Base-by-base conservation (phyloP, 352 stramenopile species). In the Phytophthora europaea region DNA sequence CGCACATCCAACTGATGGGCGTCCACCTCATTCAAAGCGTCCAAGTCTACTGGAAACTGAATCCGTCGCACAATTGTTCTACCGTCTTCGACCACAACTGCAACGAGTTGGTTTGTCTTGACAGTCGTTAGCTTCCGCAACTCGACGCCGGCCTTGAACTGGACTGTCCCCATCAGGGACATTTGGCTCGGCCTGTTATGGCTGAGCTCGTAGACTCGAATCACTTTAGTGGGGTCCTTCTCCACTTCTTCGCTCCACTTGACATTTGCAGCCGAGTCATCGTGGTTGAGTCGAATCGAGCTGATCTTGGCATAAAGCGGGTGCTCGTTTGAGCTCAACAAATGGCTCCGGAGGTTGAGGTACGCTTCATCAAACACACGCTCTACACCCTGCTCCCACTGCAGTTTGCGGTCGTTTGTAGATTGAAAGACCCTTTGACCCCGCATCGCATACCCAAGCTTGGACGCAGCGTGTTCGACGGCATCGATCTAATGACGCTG, bases 151-250 rank as follows among this genome's bases (percentile, higher is more conserved):
- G 62, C 33, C 31, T 70, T 47, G 56, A 70, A 65, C 28, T 79
- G 58, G 16, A 73, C 12, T 33, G 9, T 70, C 13, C 72, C 72
- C 34, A 79, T 8, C 6, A 38, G 2, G 1, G 61, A 56, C 16
- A 65, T 12, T 47, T 45, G 36, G 6, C 15, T 16, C 36, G 47
- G 18, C 4, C 13, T 51, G 51, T 36, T 40, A 23, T 6, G 28
- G 15, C 13, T 15, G 18, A 65, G 6, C 8, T 73, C 33, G n/a
- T 69, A 62, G 40, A 79, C 26, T 8, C 23, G 18, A 31, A 79
- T 56, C 15, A 65, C 57, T 51, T 76, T 73, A 2, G 34, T 63
- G 1, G 61, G 72, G 0, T 73, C 67, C 31, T 73, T 79, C 7
- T 72, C 57, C 1, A 67, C 52, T 63, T 79, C 57, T 10, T 76